Evolutionary conservation across 2,329 filamentous ascomycete genomes (phyloP), one percentile per base, ranked within the genome.

Genomic region (Claviceps sp.): DNA sequence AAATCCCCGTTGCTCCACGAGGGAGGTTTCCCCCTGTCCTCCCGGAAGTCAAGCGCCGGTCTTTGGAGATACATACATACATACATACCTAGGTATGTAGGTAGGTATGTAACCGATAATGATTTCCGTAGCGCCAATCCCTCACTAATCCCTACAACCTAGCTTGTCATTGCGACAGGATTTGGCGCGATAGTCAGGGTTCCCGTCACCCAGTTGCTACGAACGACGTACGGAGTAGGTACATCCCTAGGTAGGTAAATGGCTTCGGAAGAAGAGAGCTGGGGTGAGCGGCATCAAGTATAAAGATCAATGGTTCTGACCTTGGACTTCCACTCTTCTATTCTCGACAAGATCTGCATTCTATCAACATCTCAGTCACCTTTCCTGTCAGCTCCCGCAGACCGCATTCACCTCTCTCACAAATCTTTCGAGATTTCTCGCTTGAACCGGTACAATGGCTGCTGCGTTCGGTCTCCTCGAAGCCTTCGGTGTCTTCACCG

Each of bases 241-340:
- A 23, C 20, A 20, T 20, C 20, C 23, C 23, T 23, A 26, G 5
- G 23, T 9, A 26, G 26, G 9, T 34, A 4, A 34, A 34, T 34
- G 9, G 29, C 29, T 34, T 34, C 29, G 29, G 29, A 34, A 34
- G 29, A 3, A 3, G 23, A 34, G 17, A 14, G 11, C 23, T 22
- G 26, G 16, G 23, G 16, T 44, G 7, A 17, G 11, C 13, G 44
- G 16, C 8, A 9, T 45, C 44, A 34, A 45, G 44, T 45, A 45
- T 45, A 45, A 45, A 45, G 44, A 4, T 22, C 2, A 1, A 45
- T 4, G 44, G 8, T 45, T 29, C 44, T 14, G 9, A 43, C 44
- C 44, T 13, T 4, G 23, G 6, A 5, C 1, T 4, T 8, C 0
- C 3, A 4, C 1, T 11, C 29, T 3, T 2, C 4, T 4, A 5